Conservation (phyloP, 176 grass and related monocot species). For the Rhynchospora pubera region DNA sequence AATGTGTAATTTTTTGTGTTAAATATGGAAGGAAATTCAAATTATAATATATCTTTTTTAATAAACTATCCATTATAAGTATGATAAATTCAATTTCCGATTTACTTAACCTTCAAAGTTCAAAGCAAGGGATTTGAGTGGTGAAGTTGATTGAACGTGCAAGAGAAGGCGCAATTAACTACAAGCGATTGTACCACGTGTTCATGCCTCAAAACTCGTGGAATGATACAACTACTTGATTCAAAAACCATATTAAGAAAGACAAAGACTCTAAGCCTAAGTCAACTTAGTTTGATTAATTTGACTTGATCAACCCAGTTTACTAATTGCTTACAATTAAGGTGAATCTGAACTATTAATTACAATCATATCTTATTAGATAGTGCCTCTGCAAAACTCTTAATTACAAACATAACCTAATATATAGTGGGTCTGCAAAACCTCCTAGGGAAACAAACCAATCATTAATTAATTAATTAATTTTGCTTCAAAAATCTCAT, state of each 20-base stretch:
- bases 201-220: not conserved
- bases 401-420: not conserved
- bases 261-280: not conserved
- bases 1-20: not conserved
- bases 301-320: not conserved
- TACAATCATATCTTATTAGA: too few species aligned
- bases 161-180: not conserved
- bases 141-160: not conserved
- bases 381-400: not conserved
- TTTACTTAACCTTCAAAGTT: not conserved
- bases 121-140: not conserved
- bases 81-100: not conserved
- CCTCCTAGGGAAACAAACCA: not conserved
- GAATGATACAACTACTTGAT: not conserved
- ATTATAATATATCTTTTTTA: not conserved
- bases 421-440: not conserved
- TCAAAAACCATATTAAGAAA: not conserved
- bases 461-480: not conserved
- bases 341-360: not conserved
- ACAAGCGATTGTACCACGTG: not conserved
- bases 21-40: not conserved
- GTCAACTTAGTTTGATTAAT: not conserved
- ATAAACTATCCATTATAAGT: not conserved
- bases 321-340: not conserved
- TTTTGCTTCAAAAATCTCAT: not conserved